A percentile compares a stretch with the other conserved stretches of the same genome.
phyloP scores from a whole-genome alignment of 1,284 basidiomycete genomes.

The Trametes sp. region DNA sequence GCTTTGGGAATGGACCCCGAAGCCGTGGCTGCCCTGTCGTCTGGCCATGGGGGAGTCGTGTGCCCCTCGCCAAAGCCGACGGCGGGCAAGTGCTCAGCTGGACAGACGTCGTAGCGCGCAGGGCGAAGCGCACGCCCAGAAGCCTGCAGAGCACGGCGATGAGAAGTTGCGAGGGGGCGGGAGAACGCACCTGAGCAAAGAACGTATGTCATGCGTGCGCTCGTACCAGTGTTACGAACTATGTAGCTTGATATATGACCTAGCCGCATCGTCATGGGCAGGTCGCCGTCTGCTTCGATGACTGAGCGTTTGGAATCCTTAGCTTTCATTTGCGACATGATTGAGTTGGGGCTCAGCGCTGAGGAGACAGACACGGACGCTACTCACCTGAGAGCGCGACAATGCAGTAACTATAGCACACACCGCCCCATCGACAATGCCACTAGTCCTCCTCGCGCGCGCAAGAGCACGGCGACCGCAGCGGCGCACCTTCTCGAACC shows the following conservation, averaged over 20 bases:
- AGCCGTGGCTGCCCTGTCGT: background rate
- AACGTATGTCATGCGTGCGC: constrained; percentile 5
- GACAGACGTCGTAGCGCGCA: constrained; percentile 10
- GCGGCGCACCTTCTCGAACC: background rate
- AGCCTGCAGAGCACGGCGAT: background rate
- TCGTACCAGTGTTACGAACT: background rate
- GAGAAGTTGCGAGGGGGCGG: background rate
- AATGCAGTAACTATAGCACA: no score
- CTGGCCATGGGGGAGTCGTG: background rate
- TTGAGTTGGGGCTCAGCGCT: background rate
- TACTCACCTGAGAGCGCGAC: background rate
- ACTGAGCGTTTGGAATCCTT: background rate
- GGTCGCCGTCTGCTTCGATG: background rate
- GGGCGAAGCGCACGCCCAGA: constrained; percentile 3
- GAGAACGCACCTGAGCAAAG: constrained; percentile 6
- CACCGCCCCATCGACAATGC: background rate
- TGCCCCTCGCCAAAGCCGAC: no score
- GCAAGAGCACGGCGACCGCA: background rate
- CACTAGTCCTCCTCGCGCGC: background rate
- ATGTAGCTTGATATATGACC: background rate
- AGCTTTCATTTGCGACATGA: background rate
- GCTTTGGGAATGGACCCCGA: no score
- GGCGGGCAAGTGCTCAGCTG: constrained; percentile 8
- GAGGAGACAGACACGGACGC: background rate
- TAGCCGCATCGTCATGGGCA: constrained; percentile 5